These are phyloP conservation scores for Austroboletus niveus DNA, from an alignment of 1,284 basidiomycete species.

Conservation along the genomic window DNA sequence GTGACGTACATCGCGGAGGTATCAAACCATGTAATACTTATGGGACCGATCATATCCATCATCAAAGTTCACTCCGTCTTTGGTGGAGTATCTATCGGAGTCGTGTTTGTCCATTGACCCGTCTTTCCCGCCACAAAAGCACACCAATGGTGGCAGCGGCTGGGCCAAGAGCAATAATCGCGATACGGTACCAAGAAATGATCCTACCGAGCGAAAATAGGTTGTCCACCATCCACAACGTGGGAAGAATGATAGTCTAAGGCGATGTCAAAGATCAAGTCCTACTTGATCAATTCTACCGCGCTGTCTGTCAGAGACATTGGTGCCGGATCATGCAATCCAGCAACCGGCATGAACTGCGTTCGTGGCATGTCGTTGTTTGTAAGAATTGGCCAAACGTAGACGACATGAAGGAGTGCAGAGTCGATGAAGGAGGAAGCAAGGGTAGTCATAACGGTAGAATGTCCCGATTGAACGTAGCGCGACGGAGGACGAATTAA, in stretches of 20 bases:
- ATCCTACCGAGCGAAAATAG: conserved; percentile 20
- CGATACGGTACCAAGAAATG: conserved; percentile 37
- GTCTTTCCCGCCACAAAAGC: conserved; percentile 42
- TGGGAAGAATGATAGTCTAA: conserved; percentile 34
- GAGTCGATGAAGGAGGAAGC: conserved; percentile 33
- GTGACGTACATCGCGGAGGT: too few species aligned
- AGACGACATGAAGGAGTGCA: conserved; percentile 37
- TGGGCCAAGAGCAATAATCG: conserved; percentile 39
- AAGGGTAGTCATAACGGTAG: conserved; percentile 34
- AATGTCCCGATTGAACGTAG: conserved; percentile 36
- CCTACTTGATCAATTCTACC: conserved; percentile 46
- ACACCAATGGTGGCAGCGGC: conserved; percentile 43
- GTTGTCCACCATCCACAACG: conserved; percentile 40
- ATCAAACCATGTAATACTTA: too few species aligned
- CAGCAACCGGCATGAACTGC: conserved; percentile 34
- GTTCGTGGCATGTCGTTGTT: conserved; percentile 22
- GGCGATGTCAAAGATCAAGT: conserved; percentile 35
- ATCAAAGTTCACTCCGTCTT: neutral
- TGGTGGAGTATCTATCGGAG: neutral
- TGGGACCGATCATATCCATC: too few species aligned
- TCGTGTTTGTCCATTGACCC: neutral
- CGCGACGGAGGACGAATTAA: conserved; percentile 26
- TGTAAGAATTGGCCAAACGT: conserved; percentile 33
- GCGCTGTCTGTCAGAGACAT: conserved; percentile 26
- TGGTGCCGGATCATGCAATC: conserved; percentile 12